A percentile compares a stretch with the other conserved stretches of the same genome.
Evolutionary conservation across 2,329 filamentous ascomycete genomes (phyloP).

Genomic region (Cadophora gregata): DNA sequence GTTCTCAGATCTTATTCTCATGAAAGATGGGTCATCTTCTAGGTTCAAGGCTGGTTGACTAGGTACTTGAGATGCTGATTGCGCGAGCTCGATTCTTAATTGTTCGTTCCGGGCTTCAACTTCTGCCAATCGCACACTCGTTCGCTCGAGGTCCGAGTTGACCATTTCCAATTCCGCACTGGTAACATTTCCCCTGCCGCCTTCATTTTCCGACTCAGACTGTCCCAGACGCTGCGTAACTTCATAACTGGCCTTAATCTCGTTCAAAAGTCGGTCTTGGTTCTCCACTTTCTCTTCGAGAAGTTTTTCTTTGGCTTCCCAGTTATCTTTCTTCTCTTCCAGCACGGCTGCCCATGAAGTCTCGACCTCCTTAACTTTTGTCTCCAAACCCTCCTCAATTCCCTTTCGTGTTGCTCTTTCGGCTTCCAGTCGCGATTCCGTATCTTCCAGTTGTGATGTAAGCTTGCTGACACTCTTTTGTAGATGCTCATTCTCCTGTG

Average conservation of each 20-base stretch:
- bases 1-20: conserved; percentile 91
- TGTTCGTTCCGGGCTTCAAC: conserved; percentile 95
- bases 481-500: conserved; percentile 87
- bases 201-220: conserved; percentile 65
- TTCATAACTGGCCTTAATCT: conserved; percentile 96
- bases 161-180: conserved; percentile 94
- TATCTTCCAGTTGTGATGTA: conserved; percentile 81
- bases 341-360: conserved; percentile 87
- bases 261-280: conserved; percentile 88
- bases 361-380: conserved; percentile 87
- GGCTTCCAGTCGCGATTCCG: conserved; percentile 78
- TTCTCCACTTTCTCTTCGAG: conserved; percentile 94
- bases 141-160: conserved; percentile 87
- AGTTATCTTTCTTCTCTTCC: conserved; percentile 94
- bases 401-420: conserved; percentile 76
- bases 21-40: conserved; percentile 88
- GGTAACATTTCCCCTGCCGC: conserved; percentile 69
- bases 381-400: conserved; percentile 78
- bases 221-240: conserved; percentile 88
- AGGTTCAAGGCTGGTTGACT: conserved; percentile 65
- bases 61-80: conserved; percentile 77
- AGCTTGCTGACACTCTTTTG: conserved; percentile 78
- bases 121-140: conserved; percentile 84
- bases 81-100: conserved; percentile 85
- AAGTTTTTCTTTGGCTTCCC: conserved; percentile 89